phyloP scores from a whole-genome alignment of 176 grass and related monocot species.

The Cenchrus fungigraminus region DNA sequence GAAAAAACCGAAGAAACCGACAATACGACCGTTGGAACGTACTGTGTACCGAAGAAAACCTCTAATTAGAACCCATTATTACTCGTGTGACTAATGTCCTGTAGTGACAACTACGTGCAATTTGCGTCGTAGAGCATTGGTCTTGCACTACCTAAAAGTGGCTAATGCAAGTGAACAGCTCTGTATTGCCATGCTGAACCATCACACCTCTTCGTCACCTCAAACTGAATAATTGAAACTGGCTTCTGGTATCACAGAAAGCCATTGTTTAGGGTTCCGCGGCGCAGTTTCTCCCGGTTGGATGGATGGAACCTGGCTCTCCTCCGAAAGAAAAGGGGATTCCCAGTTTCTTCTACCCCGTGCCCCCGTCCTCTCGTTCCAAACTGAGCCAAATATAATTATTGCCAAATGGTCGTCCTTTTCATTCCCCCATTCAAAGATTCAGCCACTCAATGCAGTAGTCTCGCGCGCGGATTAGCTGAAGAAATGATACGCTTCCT shows the following conservation, averaged over 20 bases:
- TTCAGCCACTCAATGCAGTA: neutral
- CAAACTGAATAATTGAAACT: constrained; percentile 15
- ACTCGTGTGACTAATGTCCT: neutral
- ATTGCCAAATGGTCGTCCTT: neutral
- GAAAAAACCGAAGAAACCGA: too few relatives aligned
- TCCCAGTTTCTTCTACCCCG: neutral
- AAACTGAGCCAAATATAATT: constrained; percentile 27
- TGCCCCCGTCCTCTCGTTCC: constrained; percentile 35
- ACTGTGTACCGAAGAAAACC: too few relatives aligned
- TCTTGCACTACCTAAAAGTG: constrained; percentile 2
- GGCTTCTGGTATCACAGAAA: constrained; percentile 44
- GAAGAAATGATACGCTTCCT: neutral
- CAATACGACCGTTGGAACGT: too few relatives aligned
- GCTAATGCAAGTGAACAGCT: too few relatives aligned
- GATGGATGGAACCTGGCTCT: constrained; percentile 18
- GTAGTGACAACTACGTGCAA: neutral
- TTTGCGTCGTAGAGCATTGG: neutral
- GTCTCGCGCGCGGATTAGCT: neutral
- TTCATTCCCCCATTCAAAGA: neutral
- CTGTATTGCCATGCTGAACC: neutral
- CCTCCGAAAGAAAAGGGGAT: constrained; percentile 26
- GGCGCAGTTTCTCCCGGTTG: neutral
- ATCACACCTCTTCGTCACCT: neutral
- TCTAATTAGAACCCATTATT: neutral
- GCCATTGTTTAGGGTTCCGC: constrained; percentile 15